phyloP scores from a whole-genome alignment of 2,329 filamentous ascomycete species.

The Apiospora arundinis region DNA sequence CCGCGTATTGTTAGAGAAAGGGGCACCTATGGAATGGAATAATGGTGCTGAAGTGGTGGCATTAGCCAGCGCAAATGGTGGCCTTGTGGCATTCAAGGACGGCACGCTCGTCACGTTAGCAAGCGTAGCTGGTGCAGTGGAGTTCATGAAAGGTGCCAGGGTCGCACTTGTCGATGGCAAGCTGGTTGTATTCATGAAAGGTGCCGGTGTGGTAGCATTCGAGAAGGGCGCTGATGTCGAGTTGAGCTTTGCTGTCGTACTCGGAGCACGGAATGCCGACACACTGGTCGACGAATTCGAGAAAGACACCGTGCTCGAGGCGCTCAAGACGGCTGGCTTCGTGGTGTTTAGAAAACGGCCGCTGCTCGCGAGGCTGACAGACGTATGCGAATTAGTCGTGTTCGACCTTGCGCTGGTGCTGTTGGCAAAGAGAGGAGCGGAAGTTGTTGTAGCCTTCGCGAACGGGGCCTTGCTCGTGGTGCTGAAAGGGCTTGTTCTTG shows the following conservation, averaged over 20 bases:
- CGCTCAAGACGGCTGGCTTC: not conserved
- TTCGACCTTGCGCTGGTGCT: slow-evolving; percentile 18
- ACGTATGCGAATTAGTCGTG: not conserved
- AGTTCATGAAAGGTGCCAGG: not conserved
- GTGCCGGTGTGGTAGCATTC: slow-evolving; percentile 5
- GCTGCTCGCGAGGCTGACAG: not conserved
- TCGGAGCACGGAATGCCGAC: slow-evolving; percentile 10
- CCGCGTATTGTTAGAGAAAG: slow-evolving; percentile 22
- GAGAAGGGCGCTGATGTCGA: slow-evolving; percentile 7
- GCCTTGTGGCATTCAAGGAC: not conserved
- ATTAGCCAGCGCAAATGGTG: slow-evolving; percentile 3
- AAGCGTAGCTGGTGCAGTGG: not conserved
- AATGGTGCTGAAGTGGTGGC: slow-evolving; percentile 24
- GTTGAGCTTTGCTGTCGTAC: slow-evolving; percentile 15
- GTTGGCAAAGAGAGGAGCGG: slow-evolving; percentile 24
- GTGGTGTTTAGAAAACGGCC: slow-evolving; percentile 22
- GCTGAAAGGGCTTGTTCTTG: slow-evolving; percentile 21
- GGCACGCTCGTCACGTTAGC: not conserved
- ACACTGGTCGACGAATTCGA: slow-evolving; percentile 1
- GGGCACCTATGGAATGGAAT: slow-evolving; percentile 23
- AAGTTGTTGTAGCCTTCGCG: slow-evolving; percentile 21
- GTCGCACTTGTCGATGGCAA: not conserved
- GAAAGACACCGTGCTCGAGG: slow-evolving; percentile 9
- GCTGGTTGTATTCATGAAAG: not conserved
- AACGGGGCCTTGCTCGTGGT: slow-evolving; percentile 11